Conservation (phyloP, 1,284 basidiomycete species). For the Cerrena zonata region DNA sequence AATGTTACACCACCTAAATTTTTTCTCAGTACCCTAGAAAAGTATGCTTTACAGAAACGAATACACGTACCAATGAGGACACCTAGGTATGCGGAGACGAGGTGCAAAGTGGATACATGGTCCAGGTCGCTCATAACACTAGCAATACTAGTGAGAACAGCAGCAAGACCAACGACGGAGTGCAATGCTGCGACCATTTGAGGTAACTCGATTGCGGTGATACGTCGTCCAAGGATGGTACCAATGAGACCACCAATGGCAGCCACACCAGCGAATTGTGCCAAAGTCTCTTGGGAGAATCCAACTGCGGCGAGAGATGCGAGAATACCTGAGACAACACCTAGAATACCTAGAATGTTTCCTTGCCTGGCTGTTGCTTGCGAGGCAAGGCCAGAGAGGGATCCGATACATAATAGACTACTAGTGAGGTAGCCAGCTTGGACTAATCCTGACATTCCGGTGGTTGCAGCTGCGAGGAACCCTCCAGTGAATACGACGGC, state of each 20-base stretch:
- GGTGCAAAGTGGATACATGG: slow-evolving; percentile 64
- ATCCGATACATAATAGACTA: slow-evolving; percentile 77
- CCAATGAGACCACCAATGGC: slow-evolving; percentile 65
- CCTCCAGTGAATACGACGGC: slow-evolving; percentile 76
- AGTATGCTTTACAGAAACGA: no score
- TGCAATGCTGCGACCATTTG: slow-evolving; percentile 74
- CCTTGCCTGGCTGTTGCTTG: slow-evolving; percentile 78
- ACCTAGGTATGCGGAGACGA: slow-evolving; percentile 78
- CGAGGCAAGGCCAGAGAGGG: slow-evolving; percentile 67
- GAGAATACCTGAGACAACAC: slow-evolving; percentile 74
- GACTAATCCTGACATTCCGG: slow-evolving; percentile 78
- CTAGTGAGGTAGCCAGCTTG: slow-evolving; percentile 80
- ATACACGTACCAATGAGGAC: slow-evolving; percentile 64
- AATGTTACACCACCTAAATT: slow-evolving; percentile 63
- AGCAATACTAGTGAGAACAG: slow-evolving; percentile 76
- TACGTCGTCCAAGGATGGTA: slow-evolving; percentile 68
- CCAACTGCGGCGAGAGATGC: slow-evolving; percentile 77
- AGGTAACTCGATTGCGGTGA: slow-evolving; percentile 79
- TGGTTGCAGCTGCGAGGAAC: slow-evolving; percentile 72
- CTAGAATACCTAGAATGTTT: slow-evolving; percentile 77
- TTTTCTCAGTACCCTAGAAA: no score
- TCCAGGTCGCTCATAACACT: slow-evolving; percentile 67
- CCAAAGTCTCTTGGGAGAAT: slow-evolving; percentile 67
- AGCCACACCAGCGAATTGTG: slow-evolving; percentile 72
- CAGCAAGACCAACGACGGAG: slow-evolving; percentile 80